These are phyloP conservation scores for Dalbergia cochinchinensis DNA, from an alignment of 306 rosid genomes.

Conservation along the genomic window DNA sequence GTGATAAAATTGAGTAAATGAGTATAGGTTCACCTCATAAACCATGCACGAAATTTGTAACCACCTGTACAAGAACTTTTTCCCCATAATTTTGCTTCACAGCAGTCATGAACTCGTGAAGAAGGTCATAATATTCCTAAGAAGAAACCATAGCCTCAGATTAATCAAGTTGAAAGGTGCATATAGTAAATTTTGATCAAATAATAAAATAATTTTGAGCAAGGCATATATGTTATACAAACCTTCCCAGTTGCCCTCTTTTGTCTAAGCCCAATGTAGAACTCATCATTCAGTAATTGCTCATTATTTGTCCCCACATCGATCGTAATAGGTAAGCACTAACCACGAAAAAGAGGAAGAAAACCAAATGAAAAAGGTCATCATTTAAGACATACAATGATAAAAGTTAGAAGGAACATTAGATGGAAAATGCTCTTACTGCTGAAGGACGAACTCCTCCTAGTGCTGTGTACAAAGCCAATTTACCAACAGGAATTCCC, in stretches of 20 bases:
- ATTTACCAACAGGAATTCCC: constrained; percentile 99
- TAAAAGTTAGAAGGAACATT: constrained; percentile 38
- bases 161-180: constrained; percentile 13
- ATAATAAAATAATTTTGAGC: constrained; percentile 36
- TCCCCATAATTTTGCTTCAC: constrained; percentile 98
- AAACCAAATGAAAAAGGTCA: neutral
- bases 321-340: constrained; percentile 96
- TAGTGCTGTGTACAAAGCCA: constrained; percentile 86
- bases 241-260: constrained; percentile 97
- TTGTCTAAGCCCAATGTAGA: constrained; percentile 94
- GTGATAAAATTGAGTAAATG: constrained; percentile 15
- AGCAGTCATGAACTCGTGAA: constrained; percentile 91
- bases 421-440: constrained; percentile 57
- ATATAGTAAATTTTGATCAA: constrained; percentile 8
- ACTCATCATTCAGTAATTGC: constrained; percentile 85
- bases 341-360: constrained; percentile 38
- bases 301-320: constrained; percentile 98
- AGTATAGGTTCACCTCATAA: constrained; percentile 20
- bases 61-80: constrained; percentile 93
- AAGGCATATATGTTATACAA: constrained; percentile 35
- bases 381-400: constrained; percentile 2
- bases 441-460: constrained; percentile 99
- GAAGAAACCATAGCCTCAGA: constrained; percentile 44
- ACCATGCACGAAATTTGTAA: constrained; percentile 37
- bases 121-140: constrained; percentile 89